Percentiles rank a stretch among this genome's conserved stretches.
Evolutionary conservation across 179 eudicot genomes (phyloP).

Genomic region (Silene noctiflora): DNA sequence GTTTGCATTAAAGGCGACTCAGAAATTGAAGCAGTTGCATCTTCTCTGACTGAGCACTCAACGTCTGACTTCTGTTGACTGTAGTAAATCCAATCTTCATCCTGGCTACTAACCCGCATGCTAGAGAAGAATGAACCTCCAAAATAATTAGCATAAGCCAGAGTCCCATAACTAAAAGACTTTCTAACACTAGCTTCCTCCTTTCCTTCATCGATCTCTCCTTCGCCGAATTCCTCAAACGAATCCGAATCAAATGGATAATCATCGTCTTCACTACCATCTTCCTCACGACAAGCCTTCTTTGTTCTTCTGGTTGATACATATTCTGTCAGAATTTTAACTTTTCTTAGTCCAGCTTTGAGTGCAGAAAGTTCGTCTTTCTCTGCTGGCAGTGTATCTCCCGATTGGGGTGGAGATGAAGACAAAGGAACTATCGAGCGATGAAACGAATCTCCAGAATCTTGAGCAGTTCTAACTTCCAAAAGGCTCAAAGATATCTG

Average conservation of each 20-base stretch:
- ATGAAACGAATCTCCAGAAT: slow-evolving; percentile 41
- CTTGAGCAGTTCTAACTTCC: slow-evolving; percentile 55
- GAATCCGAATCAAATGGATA: slow-evolving; percentile 65
- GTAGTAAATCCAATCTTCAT: slow-evolving; percentile 70
- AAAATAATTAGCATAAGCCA: slow-evolving; percentile 68
- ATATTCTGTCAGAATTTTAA: slow-evolving; percentile 58
- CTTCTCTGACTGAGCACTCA: slow-evolving; percentile 46
- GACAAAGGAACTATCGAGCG: slow-evolving; percentile 36
- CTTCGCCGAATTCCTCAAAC: slow-evolving; percentile 53
- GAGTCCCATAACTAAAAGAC: slow-evolving; percentile 67
- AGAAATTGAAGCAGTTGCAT: slow-evolving; percentile 28
- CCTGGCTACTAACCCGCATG: slow-evolving; percentile 38
- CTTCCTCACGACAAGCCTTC: slow-evolving; percentile 57
- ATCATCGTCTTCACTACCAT: slow-evolving; percentile 61
- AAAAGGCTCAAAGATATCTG: slow-evolving; percentile 59
- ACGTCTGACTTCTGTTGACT: slow-evolving; percentile 65
- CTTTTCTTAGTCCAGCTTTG: slow-evolving; percentile 64
- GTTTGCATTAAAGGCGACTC: slow-evolving; percentile 42
- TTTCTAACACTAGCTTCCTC: slow-evolving; percentile 48
- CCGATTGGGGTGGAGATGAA: slow-evolving; percentile 36
- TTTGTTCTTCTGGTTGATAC: slow-evolving; percentile 57
- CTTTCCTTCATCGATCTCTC: slow-evolving; percentile 51
- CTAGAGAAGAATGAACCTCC: slow-evolving; percentile 50
- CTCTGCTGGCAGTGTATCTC: slow-evolving; percentile 41
- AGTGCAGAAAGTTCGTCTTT: slow-evolving; percentile 69